Evolutionary conservation across 176 grass and related monocot genomes (phyloP).

Genomic region (Carex littledalei): DNA sequence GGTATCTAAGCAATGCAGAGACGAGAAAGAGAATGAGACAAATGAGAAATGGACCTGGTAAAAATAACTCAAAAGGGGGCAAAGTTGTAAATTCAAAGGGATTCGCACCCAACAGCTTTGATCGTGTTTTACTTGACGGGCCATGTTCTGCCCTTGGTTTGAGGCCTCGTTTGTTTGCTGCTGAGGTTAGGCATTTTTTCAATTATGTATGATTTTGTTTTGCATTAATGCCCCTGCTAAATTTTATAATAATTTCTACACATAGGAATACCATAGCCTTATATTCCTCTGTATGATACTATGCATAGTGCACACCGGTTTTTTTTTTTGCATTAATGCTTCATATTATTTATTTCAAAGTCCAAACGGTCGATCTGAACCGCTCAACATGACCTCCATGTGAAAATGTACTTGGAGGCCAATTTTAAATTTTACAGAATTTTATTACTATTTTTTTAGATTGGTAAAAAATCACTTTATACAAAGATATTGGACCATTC

Average conservation of each 20-base stretch:
- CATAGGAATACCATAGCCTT: neutral
- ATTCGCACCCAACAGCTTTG: conserved; percentile 85
- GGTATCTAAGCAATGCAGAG: conserved; percentile 56
- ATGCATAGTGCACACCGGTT: too few relatives aligned
- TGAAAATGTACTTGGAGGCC: too few relatives aligned
- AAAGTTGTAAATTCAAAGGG: conserved; percentile 82
- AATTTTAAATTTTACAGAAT: too few relatives aligned
- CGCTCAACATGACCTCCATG: too few relatives aligned
- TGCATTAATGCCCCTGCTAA: neutral
- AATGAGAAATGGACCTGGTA: conserved; percentile 87
- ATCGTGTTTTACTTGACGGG: conserved; percentile 93
- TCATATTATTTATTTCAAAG: neutral
- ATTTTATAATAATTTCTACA: neutral
- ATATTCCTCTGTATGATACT: neutral
- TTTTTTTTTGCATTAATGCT: too few relatives aligned
- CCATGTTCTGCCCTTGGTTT: conserved; percentile 99
- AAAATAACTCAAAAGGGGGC: conserved; percentile 67
- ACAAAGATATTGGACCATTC: too few relatives aligned
- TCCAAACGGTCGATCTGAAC: too few relatives aligned
- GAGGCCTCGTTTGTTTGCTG: conserved; percentile 81
- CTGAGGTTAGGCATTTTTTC: conserved; percentile 35
- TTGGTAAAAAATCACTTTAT: too few relatives aligned
- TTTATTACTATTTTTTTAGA: too few relatives aligned
- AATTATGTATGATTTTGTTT: conserved; percentile 2
- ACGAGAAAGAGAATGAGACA: conserved; percentile 56